Evolutionary conservation across 1,139 yeast species (phyloP).

Genomic region (Torulaspora globosa): DNA sequence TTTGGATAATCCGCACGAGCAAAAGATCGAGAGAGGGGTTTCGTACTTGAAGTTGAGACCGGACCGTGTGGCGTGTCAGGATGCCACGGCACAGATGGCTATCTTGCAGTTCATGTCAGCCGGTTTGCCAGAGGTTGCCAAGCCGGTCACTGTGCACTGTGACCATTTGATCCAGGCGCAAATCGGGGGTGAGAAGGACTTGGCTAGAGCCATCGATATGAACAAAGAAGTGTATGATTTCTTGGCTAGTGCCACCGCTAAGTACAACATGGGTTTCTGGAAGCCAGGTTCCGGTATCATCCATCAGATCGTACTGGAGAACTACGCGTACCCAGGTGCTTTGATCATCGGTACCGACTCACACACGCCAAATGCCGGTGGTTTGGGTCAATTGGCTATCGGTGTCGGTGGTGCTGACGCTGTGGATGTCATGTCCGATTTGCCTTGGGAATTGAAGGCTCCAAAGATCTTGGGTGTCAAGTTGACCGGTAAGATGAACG

Average conservation of each 20-base stretch:
- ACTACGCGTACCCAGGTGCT: constrained; percentile 98
- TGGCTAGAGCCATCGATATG: constrained; percentile 85
- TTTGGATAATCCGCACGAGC: constrained; percentile 91
- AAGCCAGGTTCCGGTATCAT: constrained; percentile 99
- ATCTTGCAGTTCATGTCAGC: constrained; percentile 98
- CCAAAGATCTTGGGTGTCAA: constrained; percentile 97
- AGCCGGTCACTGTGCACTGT: constrained; percentile 98
- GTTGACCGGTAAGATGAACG: constrained; percentile 90
- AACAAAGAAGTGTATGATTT: constrained; percentile 97
- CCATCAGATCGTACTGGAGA: constrained; percentile 95
- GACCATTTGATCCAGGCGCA: constrained; percentile 99
- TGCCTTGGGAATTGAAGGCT: constrained; percentile 98
- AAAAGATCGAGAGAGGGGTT: constrained; percentile 93
- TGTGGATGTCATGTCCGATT: constrained; percentile 92
- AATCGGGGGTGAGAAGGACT: constrained; percentile 87
- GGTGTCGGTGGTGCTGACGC: constrained; percentile 99
- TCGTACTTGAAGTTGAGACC: constrained; percentile 96
- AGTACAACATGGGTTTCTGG: constrained; percentile 99
- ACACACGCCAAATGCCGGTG: constrained; percentile 99
- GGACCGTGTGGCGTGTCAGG: constrained; percentile 99
- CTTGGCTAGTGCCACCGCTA: constrained; percentile 89
- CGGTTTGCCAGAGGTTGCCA: constrained; percentile 88
- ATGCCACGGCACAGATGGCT: constrained; percentile 99
- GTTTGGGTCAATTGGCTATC: constrained; percentile 96
- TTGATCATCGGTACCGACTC: constrained; percentile 97